These are phyloP conservation scores for Chaetomiaceae sp. DNA, from an alignment of 2,329 filamentous ascomycete genomes.

Conservation along the genomic window DNA sequence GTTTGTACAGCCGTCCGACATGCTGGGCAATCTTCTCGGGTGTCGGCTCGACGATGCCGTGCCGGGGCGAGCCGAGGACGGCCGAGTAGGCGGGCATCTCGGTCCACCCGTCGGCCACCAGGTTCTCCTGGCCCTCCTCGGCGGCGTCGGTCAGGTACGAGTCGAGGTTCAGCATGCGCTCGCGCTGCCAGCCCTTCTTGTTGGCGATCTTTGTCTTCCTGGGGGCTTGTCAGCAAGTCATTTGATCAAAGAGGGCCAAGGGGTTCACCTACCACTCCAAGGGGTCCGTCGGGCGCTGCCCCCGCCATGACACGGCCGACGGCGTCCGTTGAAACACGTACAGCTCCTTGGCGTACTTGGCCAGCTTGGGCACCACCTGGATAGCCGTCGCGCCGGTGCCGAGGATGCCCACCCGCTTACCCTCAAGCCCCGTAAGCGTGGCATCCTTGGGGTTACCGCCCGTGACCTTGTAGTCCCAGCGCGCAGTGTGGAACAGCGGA, in stretches of 20 bases:
- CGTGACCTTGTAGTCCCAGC: slow-evolving; percentile 43
- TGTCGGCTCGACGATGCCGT: slow-evolving; percentile 29
- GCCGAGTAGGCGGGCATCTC: slow-evolving; percentile 36
- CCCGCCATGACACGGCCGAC: slow-evolving; percentile 37
- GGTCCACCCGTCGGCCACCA: slow-evolving; percentile 49
- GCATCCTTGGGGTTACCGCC: slow-evolving; percentile 39
- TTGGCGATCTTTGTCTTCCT: slow-evolving; percentile 24
- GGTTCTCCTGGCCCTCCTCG: slow-evolving; percentile 34
- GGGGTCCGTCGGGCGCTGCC: slow-evolving; percentile 38
- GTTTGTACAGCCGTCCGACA: slow-evolving; percentile 34
- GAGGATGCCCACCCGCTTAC: slow-evolving; percentile 44
- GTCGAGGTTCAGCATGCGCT: slow-evolving; percentile 43
- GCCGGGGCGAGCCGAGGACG: slow-evolving; percentile 32
- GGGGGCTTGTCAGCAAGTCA: slow-evolving; percentile 10
- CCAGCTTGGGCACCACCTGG: slow-evolving; percentile 42
- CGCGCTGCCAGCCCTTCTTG: slow-evolving; percentile 45
- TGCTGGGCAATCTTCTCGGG: slow-evolving; percentile 36
- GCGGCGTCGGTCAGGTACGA: slow-evolving; percentile 33
- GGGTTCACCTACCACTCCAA: slow-evolving; percentile 37
- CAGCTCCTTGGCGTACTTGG: slow-evolving; percentile 44
- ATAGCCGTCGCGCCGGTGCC: slow-evolving; percentile 49
- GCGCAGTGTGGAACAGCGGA: slow-evolving; percentile 41
- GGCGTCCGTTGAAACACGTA: slow-evolving; percentile 57
- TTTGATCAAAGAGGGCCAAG: too few relatives aligned
- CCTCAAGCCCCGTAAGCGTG: slow-evolving; percentile 41